Evolutionary conservation across 768 basidiomycete genomes (phyloP), one percentile per base, ranked within the genome.

Genomic region (Mycena chlorophos): DNA sequence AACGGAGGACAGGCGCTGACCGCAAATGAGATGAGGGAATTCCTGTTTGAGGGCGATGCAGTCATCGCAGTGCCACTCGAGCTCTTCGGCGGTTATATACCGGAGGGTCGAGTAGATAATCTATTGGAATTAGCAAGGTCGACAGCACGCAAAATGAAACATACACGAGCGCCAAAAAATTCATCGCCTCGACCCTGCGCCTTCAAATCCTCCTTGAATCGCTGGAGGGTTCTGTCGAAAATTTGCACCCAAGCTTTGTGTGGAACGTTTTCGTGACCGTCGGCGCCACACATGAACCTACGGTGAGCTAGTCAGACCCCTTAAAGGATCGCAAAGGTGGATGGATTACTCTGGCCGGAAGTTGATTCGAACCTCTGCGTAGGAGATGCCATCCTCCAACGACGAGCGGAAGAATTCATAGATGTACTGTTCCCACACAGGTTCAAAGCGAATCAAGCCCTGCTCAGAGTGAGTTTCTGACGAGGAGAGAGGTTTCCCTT

Each of bases 61-160:
- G 61, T 92, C 89, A 54, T 88, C 85, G n/a, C 84, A 68, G 65
- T 84, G 85, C 79, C 78, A 82, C 26, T 81, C 78, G 14, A 91
- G 65, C 54, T 83, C 80, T 43, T 86, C 82, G 6, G 73, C 69
- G 1, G 79, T 73, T 45, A 86, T 74, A 56, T 77, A 71, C 23
- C 85, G 79, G 40, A 88, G 63, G 0, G 87, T 86, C 3, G 81
- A 75, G 62, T 90, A 90, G 53, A 91, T 90, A 43, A 91, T 80
- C 87, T 90, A 42, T 16, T 5, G 29, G 26, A 19, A 40, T 10
- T 19, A 19, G 4, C 42, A 34, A 54, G 10, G 30, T 51, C 38
- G 39, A 20, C 10, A n/a, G 8, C 27, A 13, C 23, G 13, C 29
- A 37, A 1, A 27, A 19, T 47, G 50, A 56, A 39, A 57, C 70